A percentile compares a stretch with the other conserved stretches of the same genome.
phyloP scores from a whole-genome alignment of 495 filamentous ascomycete genomes.

The Tuber melanosporum region DNA sequence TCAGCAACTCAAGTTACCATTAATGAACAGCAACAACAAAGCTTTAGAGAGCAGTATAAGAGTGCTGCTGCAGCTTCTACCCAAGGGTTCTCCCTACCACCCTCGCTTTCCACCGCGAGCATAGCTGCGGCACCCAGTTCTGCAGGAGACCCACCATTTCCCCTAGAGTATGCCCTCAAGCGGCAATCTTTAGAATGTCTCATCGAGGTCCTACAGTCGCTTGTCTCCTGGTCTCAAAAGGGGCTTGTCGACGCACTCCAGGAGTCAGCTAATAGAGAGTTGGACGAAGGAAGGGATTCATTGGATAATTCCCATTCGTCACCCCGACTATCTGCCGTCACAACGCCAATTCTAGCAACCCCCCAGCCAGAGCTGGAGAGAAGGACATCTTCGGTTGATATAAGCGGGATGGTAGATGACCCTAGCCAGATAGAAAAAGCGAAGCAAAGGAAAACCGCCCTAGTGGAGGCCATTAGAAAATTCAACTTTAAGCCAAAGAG shows the following conservation, averaged over 20 bases:
- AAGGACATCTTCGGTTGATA: slow-evolving; percentile 18
- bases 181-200: slow-evolving; percentile 79
- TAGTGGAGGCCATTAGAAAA: slow-evolving; percentile 77
- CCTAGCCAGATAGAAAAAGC: slow-evolving; percentile 84
- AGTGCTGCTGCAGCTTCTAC: slow-evolving; percentile 47
- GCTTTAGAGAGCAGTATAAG: slow-evolving; percentile 68
- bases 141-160: slow-evolving; percentile 56
- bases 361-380: slow-evolving; percentile 33
- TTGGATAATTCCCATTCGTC: slow-evolving; percentile 30
- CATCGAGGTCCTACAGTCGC: slow-evolving; percentile 76
- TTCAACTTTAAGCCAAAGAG: slow-evolving; percentile 99
- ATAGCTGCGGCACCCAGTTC: slow-evolving; percentile 52
- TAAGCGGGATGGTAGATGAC: slow-evolving; percentile 55
- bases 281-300: slow-evolving; percentile 33
- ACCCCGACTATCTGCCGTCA: slow-evolving; percentile 33
- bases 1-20: slow-evolving; percentile 67
- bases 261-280: slow-evolving; percentile 27
- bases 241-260: slow-evolving; percentile 55
- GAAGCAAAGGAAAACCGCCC: slow-evolving; percentile 86
- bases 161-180: slow-evolving; percentile 81
- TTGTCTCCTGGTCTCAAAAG: slow-evolving; percentile 88
- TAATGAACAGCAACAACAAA: slow-evolving; percentile 70
- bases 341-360: slow-evolving; percentile 30
- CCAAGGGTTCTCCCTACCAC: slow-evolving; percentile 53
- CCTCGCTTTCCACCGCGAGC: slow-evolving; percentile 71